These are phyloP conservation scores for Leishmania guyanensis DNA, from an alignment of 208 protist genomes.

Conservation along the genomic window DNA sequence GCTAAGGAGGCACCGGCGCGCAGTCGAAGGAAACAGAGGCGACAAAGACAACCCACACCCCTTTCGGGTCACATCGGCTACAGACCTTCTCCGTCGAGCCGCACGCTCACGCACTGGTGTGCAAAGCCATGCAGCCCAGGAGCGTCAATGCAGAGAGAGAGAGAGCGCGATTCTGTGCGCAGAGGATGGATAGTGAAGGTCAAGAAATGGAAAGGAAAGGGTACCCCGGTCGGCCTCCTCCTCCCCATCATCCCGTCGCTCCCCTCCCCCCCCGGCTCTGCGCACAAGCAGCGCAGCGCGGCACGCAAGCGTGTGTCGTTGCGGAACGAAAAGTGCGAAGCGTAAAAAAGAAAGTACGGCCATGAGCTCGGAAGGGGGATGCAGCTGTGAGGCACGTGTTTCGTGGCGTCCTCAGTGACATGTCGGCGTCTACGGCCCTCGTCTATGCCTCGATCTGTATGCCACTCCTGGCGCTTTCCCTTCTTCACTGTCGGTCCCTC, in stretches of 20 bases:
- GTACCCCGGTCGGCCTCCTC: too few relatives aligned
- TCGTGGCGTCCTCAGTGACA: neutral
- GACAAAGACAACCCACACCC: neutral
- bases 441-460: neutral
- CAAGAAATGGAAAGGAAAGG: too few relatives aligned
- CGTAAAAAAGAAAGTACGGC: neutral
- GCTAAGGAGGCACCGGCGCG: constrained; percentile 25
- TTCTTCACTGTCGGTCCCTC: neutral
- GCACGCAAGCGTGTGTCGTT: neutral
- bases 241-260: too few relatives aligned
- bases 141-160: neutral
- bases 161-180: neutral
- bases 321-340: neutral
- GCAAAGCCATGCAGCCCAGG: neutral
- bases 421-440: neutral
- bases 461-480: too few relatives aligned
- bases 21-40: neutral
- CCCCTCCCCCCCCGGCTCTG: neutral
- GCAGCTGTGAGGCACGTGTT: neutral
- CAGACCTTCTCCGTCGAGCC: neutral
- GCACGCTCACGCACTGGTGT: neutral
- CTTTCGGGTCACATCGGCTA: neutral
- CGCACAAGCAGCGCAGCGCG: neutral
- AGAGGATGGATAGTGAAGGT: neutral
- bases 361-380: too few relatives aligned